phyloP scores from a whole-genome alignment of 1,139 yeast genomes.

The Yamadazyma trypodendri region DNA sequence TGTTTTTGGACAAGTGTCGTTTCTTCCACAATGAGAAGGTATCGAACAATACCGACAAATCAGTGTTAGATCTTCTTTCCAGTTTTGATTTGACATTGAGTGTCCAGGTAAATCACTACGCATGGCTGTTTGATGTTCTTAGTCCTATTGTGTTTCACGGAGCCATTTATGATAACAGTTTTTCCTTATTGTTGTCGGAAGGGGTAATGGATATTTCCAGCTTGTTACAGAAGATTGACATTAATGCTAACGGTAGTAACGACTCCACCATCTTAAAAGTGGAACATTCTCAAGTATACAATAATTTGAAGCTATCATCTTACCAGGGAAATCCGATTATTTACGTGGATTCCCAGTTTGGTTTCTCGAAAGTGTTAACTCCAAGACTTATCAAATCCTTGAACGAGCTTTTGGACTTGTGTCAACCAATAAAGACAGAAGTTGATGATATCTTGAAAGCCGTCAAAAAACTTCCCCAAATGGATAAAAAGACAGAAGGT shows the following conservation, averaged over 20 bases:
- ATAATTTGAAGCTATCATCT: slow-evolving; percentile 19
- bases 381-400: slow-evolving; percentile 29
- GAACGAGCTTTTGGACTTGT: slow-evolving; percentile 17
- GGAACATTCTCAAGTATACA: slow-evolving; percentile 31
- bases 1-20: slow-evolving; percentile 14
- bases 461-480: neutral
- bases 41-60: neutral
- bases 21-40: neutral
- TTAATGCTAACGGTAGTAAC: slow-evolving; percentile 11
- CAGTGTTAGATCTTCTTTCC: slow-evolving; percentile 4
- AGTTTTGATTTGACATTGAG: slow-evolving; percentile 17
- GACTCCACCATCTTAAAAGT: slow-evolving; percentile 12
- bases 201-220: slow-evolving; percentile 20
- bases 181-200: slow-evolving; percentile 16
- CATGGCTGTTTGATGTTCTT: slow-evolving; percentile 22
- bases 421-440: slow-evolving; percentile 16
- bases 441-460: slow-evolving; percentile 8
- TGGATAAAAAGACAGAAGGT: neutral
- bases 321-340: slow-evolving; percentile 18
- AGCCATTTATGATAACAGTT: slow-evolving; percentile 18
- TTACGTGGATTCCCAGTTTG: slow-evolving; percentile 24
- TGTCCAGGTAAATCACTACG: slow-evolving; percentile 20
- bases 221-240: slow-evolving; percentile 22
- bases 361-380: slow-evolving; percentile 31
- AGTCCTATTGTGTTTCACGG: slow-evolving; percentile 17